These are phyloP conservation scores for Neurospora africana DNA, from an alignment of 495 filamentous ascomycete species.

Conservation along the genomic window DNA sequence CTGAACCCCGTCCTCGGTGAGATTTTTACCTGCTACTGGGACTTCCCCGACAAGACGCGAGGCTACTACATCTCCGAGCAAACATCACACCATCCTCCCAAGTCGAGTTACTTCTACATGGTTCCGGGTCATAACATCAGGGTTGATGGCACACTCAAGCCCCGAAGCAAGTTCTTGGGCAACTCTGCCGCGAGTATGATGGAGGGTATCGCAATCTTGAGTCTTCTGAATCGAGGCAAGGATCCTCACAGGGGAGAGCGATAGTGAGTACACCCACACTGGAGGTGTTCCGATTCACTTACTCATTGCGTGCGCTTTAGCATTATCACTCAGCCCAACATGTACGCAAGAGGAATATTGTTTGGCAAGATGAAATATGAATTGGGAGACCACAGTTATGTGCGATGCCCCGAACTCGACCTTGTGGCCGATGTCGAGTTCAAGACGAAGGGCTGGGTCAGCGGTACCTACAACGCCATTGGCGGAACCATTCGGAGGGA, in stretches of 20 bases:
- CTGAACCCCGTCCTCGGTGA: constrained; percentile 96
- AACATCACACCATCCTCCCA: constrained; percentile 88
- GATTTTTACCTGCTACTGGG: constrained; percentile 91
- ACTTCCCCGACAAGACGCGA: constrained; percentile 72
- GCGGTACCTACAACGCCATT: constrained; percentile 92
- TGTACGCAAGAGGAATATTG: constrained; percentile 95
- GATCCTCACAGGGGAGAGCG: constrained; percentile 59
- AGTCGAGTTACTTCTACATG: constrained; percentile 99
- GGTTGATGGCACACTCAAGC: constrained; percentile 92
- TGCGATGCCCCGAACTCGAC: constrained; percentile 80
- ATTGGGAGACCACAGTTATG: constrained; percentile 89
- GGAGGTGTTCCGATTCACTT: neutral
- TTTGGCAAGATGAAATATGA: constrained; percentile 99
- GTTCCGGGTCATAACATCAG: constrained; percentile 88
- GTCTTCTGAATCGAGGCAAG: constrained; percentile 65
- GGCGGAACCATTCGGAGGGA: constrained; percentile 87
- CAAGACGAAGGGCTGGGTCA: constrained; percentile 96
- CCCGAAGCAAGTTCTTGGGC: constrained; percentile 90
- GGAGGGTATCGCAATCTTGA: constrained; percentile 87
- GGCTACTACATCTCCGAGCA: constrained; percentile 97
- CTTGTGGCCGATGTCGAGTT: constrained; percentile 93
- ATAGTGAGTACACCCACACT: constrained; percentile 56
- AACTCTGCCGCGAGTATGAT: constrained; percentile 98
- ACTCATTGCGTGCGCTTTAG: constrained; percentile 28
- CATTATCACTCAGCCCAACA: constrained; percentile 92